phyloP scores from a whole-genome alignment of 2,329 filamentous ascomycete genomes.

The Sporothrix curviconia region DNA sequence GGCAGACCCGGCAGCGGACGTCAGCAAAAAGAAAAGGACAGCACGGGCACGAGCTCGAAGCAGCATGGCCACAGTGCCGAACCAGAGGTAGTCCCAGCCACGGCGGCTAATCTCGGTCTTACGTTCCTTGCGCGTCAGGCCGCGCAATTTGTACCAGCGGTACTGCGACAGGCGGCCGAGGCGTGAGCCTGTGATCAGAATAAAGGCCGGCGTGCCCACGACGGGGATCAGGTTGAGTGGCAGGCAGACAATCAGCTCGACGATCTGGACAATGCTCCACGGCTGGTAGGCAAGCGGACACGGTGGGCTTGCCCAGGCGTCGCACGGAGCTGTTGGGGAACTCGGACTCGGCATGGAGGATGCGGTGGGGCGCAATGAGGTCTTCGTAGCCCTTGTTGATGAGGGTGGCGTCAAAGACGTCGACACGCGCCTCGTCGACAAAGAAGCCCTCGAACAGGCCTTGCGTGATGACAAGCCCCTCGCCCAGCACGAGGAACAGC shows the following conservation, averaged over 20 bases:
- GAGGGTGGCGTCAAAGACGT: conserved; percentile 76
- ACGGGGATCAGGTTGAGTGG: conserved; percentile 84
- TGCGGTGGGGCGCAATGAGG: conserved; percentile 60
- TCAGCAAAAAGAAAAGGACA: conserved; percentile 95
- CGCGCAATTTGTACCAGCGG: conserved; percentile 78
- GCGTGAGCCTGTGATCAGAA: conserved; percentile 80
- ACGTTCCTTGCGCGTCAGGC: conserved; percentile 65
- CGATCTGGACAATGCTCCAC: conserved; percentile 83
- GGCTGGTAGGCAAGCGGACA: conserved; percentile 73
- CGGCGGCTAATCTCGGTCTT: conserved; percentile 62
- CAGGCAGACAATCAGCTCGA: conserved; percentile 72
- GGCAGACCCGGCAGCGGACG: conserved; percentile 75
- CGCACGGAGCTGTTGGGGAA: conserved; percentile 67
- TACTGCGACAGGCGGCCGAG: conserved; percentile 86
- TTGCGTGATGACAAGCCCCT: conserved; percentile 64
- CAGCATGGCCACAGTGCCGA: conserved; percentile 69
- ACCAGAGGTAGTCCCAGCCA: conserved; percentile 85
- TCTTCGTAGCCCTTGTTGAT: conserved; percentile 66
- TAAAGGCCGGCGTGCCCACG: conserved; percentile 75
- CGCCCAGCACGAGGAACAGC: conserved; percentile 78
- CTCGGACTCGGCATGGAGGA: conserved; percentile 62
- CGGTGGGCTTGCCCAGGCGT: conserved; percentile 75
- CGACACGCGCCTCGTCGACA: conserved; percentile 70
- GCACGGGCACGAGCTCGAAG: conserved; percentile 79
- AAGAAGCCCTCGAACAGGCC: conserved; percentile 73